Evolutionary conservation across 2,329 filamentous ascomycete species (phyloP).

Genomic region (Furcasterigmium furcatum): DNA sequence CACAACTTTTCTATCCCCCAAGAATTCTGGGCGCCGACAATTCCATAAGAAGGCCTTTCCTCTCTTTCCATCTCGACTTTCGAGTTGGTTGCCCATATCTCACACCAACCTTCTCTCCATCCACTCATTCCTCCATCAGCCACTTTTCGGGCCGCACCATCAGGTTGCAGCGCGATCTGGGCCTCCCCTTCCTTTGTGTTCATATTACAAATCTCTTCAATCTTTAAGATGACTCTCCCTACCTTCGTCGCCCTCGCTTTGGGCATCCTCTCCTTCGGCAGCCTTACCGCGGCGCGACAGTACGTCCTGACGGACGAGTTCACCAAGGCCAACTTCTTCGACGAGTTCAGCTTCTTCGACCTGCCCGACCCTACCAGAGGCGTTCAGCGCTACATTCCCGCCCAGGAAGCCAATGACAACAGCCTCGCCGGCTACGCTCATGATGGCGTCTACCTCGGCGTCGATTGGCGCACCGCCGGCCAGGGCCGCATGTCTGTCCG

Average conservation of each 20-base stretch:
- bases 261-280: not conserved
- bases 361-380: constrained; percentile 68
- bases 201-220: not conserved
- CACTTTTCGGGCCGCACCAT: not conserved
- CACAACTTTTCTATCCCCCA: too few species aligned
- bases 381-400: constrained; percentile 67
- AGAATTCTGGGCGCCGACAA: too few species aligned
- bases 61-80: not conserved
- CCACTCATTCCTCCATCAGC: not conserved
- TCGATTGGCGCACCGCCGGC: constrained; percentile 58
- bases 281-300: constrained; percentile 1
- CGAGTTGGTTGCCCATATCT: not conserved
- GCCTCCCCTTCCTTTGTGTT: not conserved
- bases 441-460: constrained; percentile 63
- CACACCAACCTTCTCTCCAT: not conserved
- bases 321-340: constrained; percentile 53
- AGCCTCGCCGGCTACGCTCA: constrained; percentile 56
- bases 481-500: constrained; percentile 69
- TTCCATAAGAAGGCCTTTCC: not conserved
- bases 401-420: constrained; percentile 50
- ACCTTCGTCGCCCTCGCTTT: not conserved
- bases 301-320: constrained; percentile 47
- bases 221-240: not conserved
- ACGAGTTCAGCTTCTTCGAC: constrained; percentile 53
- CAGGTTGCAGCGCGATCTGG: not conserved